Evolutionary conservation across 306 rosid species (phyloP).

Genomic region (Sechiopsis laciniata): DNA sequence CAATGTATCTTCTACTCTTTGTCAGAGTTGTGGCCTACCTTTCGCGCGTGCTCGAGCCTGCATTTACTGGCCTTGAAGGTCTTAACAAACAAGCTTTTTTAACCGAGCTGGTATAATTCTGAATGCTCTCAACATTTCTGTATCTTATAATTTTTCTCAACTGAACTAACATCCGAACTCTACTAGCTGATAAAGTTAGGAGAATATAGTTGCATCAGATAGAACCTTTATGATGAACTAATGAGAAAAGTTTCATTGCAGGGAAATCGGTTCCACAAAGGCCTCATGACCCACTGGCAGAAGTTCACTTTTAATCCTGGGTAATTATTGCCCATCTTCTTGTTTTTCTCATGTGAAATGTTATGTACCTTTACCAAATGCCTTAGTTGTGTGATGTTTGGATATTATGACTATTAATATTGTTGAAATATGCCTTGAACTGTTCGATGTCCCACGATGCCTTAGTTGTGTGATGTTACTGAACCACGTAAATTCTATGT

Average conservation of each 20-base stretch:
- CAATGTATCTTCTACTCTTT: constrained; percentile 27
- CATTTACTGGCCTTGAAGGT: constrained; percentile 86
- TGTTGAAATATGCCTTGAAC: too few relatives aligned
- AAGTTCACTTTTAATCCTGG: constrained; percentile 92
- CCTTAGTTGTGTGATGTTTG: background rate
- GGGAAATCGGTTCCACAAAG: constrained; percentile 93
- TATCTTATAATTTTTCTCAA: background rate
- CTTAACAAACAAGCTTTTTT: constrained; percentile 92
- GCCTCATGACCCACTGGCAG: constrained; percentile 81
- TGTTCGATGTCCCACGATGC: too few relatives aligned
- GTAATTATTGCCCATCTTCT: constrained; percentile 36
- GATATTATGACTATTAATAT: background rate
- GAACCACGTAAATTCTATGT: too few relatives aligned
- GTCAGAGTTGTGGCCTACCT: constrained; percentile 91
- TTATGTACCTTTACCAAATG: background rate
- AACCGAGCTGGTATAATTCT: constrained; percentile 60
- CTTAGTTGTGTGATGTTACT: too few relatives aligned
- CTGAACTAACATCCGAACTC: background rate
- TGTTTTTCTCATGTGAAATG: constrained; percentile 18
- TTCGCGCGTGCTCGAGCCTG: constrained; percentile 91
- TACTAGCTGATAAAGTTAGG: background rate
- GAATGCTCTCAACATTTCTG: background rate
- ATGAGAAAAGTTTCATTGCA: constrained; percentile 25
- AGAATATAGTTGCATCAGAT: background rate
- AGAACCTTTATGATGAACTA: background rate